Evolutionary conservation across 768 basidiomycete genomes (phyloP).

Genomic region (Obba rivulosa): DNA sequence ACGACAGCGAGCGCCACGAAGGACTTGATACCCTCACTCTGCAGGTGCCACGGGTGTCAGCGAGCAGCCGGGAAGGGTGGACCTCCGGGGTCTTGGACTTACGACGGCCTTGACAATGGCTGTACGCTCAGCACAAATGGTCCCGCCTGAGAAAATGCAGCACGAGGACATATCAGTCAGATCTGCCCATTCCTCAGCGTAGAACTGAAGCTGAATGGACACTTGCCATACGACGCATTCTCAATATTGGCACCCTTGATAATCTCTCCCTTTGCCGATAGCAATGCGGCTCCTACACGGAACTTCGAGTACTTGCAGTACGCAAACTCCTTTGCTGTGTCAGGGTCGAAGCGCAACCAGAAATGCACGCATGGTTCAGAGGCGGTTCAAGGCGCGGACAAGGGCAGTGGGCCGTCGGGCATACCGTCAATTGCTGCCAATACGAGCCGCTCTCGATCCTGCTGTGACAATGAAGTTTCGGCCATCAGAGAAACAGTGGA

Average conservation of each 20-base stretch:
- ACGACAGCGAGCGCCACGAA: conserved; percentile 80
- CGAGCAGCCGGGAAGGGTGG: neutral
- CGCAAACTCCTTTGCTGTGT: conserved; percentile 58
- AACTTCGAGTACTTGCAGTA: conserved; percentile 91
- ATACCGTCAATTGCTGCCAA: conserved; percentile 55
- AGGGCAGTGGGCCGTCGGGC: neutral
- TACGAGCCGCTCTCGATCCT: conserved; percentile 45
- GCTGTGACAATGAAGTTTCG: too few relatives aligned
- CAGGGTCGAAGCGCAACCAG: neutral
- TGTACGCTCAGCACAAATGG: conserved; percentile 93
- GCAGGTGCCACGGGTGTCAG: neutral
- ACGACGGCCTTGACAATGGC: conserved; percentile 94
- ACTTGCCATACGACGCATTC: conserved; percentile 83
- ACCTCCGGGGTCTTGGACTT: conserved; percentile 24
- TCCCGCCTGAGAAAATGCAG: conserved; percentile 51
- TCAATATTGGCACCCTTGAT: conserved; percentile 90
- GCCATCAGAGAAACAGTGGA: too few relatives aligned
- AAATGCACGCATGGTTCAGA: neutral
- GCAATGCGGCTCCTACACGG: conserved; percentile 84
- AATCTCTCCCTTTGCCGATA: conserved; percentile 63
- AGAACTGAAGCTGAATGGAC: neutral
- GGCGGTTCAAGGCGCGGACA: neutral
- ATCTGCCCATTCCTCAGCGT: neutral
- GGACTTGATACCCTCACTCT: conserved; percentile 75
- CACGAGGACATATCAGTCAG: neutral